These are phyloP conservation scores for Beauveria asiatica DNA, from an alignment of 2,329 filamentous ascomycete genomes.

Conservation along the genomic window DNA sequence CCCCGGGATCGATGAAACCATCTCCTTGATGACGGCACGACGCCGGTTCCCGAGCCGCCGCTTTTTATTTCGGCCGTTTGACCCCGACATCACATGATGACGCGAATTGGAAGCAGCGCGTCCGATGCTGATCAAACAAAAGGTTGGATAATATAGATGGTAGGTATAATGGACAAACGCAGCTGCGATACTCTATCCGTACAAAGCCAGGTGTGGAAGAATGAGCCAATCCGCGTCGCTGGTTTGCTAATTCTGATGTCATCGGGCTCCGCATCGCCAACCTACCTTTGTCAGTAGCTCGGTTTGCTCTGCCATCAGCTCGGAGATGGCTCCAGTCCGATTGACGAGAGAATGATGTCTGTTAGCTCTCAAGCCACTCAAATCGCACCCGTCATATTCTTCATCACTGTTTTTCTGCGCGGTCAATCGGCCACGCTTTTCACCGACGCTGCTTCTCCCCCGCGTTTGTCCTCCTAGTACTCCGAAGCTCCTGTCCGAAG, in stretches of 20 bases:
- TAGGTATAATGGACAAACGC: background rate
- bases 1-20: too few species aligned
- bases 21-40: too few species aligned
- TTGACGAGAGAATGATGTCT: background rate
- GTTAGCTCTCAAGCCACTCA: background rate
- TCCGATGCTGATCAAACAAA: background rate
- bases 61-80: too few species aligned
- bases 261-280: constrained; percentile 2
- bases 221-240: background rate
- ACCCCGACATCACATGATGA: background rate
- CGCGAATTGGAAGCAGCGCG: background rate
- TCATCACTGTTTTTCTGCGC: background rate
- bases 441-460: background rate
- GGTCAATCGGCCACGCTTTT: background rate
- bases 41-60: too few species aligned
- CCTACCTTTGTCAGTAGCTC: background rate
- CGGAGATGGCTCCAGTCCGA: background rate
- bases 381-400: background rate
- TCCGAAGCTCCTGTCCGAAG: background rate
- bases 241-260: background rate
- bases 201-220: background rate
- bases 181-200: background rate
- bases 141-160: too few species aligned
- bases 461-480: background rate
- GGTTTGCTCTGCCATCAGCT: background rate